Evolutionary conservation across 208 protist genomes (phyloP).

Genomic region (Spironucleus salmonicida): DNA sequence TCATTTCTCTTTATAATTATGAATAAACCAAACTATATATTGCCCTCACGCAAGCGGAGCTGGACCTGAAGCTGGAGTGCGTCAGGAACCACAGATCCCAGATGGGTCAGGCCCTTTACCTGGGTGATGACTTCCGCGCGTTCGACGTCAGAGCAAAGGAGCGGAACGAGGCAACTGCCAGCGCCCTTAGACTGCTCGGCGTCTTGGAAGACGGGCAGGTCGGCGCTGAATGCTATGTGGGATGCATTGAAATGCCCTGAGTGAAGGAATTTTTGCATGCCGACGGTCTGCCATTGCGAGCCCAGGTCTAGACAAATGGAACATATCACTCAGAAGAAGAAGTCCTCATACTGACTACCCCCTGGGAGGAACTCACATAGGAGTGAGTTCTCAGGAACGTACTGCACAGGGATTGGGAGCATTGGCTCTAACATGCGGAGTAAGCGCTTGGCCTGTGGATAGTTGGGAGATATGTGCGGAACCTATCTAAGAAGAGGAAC

Average conservation of each 20-base stretch:
- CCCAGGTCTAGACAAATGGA: too few species aligned
- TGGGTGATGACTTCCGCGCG: constrained; percentile 48
- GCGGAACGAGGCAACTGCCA: constrained; percentile 42
- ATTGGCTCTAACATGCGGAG: constrained; percentile 10
- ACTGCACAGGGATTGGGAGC: constrained; percentile 9
- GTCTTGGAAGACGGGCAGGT: too few species aligned
- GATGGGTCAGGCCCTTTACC: constrained; percentile 52
- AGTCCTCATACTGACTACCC: constrained; percentile 6
- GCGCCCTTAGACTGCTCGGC: too few species aligned
- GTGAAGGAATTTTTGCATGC: too few species aligned
- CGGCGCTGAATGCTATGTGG: too few species aligned
- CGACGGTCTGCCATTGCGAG: too few species aligned
- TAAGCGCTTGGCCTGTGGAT: neutral
- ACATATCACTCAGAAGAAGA: too few species aligned
- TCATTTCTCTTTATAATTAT: too few species aligned
- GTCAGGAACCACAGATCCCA: constrained; percentile 57
- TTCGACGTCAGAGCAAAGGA: constrained; percentile 52
- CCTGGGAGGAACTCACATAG: constrained; percentile 6
- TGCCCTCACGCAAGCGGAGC: constrained; percentile 44
- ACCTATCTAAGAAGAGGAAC: constrained; percentile 31
- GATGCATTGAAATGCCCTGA: too few species aligned
- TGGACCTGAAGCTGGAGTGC: constrained; percentile 43
- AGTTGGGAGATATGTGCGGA: neutral
- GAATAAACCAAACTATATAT: constrained; percentile 47
- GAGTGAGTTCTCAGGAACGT: neutral